Base-by-base conservation (phyloP, 225 moss, liverwort and hornwort species). In the Physcomitrium patens region DNA sequence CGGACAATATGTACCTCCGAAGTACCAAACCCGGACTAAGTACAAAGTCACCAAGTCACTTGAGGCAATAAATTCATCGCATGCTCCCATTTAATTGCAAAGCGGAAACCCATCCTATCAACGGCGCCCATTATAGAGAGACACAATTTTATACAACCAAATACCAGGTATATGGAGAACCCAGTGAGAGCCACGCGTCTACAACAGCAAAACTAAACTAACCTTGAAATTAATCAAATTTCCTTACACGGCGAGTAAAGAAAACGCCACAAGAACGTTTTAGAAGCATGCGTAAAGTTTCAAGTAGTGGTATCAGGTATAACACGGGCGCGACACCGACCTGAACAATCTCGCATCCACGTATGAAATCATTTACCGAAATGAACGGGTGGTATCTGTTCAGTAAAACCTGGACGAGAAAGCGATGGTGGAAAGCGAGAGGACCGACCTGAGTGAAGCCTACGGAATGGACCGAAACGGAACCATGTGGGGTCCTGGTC, bases 1-100 rank as follows among this genome's bases (percentile, higher is more conserved):
- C 50, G 22, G 2, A 63, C 53, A 7, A 23, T 10, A 50, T 7
- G 72, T 58, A 41, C 22, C 18, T 46, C 9, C 10, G 37, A 41
- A 41, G 51, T 63, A 51, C 72, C 44, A 24, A 54, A 46, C 51
- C 62, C 67, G 48, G 47, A 41, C 76, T 65, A 31, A 12, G 49
- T 49, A 49, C 60, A 37, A 3, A 37, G 31, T 37, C 7, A 37
- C 31, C 4, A 7, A 37, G 7, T 37, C 31, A 37, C 7, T 0
- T 37, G 31, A 37, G 31, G 1, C 31, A 37, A 37, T 37, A 1
- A 37, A 37, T 37, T 7, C 7, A 37, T 37, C 31, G 2, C 2
- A 37, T 37, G 2, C 31, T 3, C 1, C 7, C 31, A 37, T 37
- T 1, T 7, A 37, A 37, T 37, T 37, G 4, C 31, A 37, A 37